These are phyloP conservation scores for Aspergillus costaricaensis DNA, from an alignment of 2,329 filamentous ascomycete genomes.

Conservation along the genomic window DNA sequence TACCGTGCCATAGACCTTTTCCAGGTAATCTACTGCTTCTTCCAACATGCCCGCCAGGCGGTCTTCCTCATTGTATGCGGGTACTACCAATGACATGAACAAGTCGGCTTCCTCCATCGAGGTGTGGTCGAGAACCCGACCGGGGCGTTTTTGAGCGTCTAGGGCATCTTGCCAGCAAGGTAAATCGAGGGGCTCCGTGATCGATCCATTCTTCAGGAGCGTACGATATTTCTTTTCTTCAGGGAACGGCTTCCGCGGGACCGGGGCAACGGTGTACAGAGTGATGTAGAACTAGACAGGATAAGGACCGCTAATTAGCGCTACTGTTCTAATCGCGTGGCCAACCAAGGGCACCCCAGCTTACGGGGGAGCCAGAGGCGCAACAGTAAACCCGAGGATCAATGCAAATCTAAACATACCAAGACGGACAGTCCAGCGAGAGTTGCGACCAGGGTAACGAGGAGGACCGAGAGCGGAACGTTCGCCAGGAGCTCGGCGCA, in stretches of 20 bases:
- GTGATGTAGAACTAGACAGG: conserved; percentile 61
- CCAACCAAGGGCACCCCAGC: neutral
- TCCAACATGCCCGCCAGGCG: conserved; percentile 82
- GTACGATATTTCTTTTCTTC: conserved; percentile 88
- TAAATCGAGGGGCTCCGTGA: conserved; percentile 58
- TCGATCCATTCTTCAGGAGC: conserved; percentile 64
- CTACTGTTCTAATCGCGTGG: neutral
- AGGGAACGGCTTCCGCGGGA: conserved; percentile 69
- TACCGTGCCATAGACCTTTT: conserved; percentile 68
- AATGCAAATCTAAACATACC: conserved; percentile 28
- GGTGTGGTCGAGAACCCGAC: conserved; percentile 43
- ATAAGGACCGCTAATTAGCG: neutral
- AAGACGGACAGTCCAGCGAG: conserved; percentile 34
- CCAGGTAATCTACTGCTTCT: conserved; percentile 85
- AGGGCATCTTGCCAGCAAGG: conserved; percentile 87
- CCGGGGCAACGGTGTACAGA: conserved; percentile 75
- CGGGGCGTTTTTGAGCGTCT: conserved; percentile 61
- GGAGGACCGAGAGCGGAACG: conserved; percentile 32
- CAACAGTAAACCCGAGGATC: neutral
- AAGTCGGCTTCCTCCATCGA: conserved; percentile 73
- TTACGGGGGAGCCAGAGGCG: neutral
- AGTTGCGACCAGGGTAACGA: conserved; percentile 33
- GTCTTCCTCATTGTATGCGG: conserved; percentile 91
- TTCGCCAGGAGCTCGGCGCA: conserved; percentile 33
- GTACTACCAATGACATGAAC: conserved; percentile 89